Base-by-base conservation (phyloP, 148 eudicot genomes). In the Camellia japonica region DNA sequence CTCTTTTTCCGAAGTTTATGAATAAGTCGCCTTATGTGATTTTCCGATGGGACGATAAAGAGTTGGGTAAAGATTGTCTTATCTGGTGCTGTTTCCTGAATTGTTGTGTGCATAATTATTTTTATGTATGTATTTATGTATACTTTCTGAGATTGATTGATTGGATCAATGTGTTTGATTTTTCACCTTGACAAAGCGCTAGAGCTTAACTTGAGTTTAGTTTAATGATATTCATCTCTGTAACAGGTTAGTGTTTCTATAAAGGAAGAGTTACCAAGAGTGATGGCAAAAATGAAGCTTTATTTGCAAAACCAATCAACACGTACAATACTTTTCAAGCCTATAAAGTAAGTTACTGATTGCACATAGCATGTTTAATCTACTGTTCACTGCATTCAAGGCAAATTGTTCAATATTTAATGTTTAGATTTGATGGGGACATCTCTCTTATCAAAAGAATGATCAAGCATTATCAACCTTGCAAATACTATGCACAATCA, bases 261-360 rank as follows among this genome's bases (percentile, higher is more conserved):
- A 70, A 90, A 93, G 83, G 84, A 93, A 87, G 97, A 92, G 79
- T 84, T 93, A 86, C 98, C 98, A 6, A 85, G 30, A 79, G 93
- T 93, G 67, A 86, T 90, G 87, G 91, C 75, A 55, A 96, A 92
- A 87, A 89, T 96, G 97, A 96, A 91, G 88, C 97, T 96, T 73
- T 96, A 96, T 87, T 90, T 96, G 75, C 95, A 89, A 80, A 96
- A 96, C 80, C 89, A 93, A 52, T 90, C 97, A 49, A 96, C 99
- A 3, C 92, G 97, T 71, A 85, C 99, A 51, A 92, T 96, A 83
- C 97, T 93, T 82, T 96, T 96, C 89, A 96, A 90, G 87, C 99
- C 99, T 49, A 92, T 96, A 58, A 96, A 90, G 99, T 93, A 89
- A 86, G 93, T 77, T 82, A 58, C 81, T 20, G 47, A 42, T 16